Evolutionary conservation across 495 filamentous ascomycete species (phyloP).

Genomic region (Penicillium waksmanii): DNA sequence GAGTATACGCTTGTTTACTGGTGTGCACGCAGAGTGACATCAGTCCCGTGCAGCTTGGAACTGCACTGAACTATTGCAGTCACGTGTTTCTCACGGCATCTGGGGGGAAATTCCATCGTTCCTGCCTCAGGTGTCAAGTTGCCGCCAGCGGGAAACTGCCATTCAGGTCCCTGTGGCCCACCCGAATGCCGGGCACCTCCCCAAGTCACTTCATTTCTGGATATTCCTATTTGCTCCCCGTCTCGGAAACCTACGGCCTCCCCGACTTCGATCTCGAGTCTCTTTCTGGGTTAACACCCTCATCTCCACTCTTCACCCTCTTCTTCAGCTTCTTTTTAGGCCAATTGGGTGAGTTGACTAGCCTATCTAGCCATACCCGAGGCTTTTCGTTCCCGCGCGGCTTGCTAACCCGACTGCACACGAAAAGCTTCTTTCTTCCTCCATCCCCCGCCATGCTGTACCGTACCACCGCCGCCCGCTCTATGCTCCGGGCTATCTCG

Average conservation of each 20-base stretch:
- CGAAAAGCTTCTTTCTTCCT: constrained; percentile 36
- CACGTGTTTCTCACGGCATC: constrained; percentile 22
- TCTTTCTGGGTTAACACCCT: constrained; percentile 40
- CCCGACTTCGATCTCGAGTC: constrained; percentile 39
- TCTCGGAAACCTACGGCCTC: constrained; percentile 38
- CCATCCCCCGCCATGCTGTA: constrained; percentile 48
- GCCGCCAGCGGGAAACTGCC: constrained; percentile 24
- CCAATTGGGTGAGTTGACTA: constrained; percentile 45
- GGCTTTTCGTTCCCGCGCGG: constrained; percentile 35
- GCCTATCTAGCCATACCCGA: constrained; percentile 32
- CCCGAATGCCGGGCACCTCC: constrained; percentile 46
- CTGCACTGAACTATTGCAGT: not conserved
- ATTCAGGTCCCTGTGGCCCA: constrained; percentile 33
- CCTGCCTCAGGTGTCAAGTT: constrained; percentile 34
- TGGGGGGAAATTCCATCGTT: constrained; percentile 6
- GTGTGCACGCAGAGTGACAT: constrained; percentile 37
- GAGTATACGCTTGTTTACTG: constrained; percentile 34
- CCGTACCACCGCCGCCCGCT: constrained; percentile 51
- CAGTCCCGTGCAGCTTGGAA: constrained; percentile 25
- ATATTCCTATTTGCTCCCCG: constrained; percentile 39
- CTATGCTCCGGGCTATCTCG: constrained; percentile 48
- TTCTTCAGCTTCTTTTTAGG: constrained; percentile 24
- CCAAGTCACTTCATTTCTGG: constrained; percentile 44
- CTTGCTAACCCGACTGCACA: constrained; percentile 41
- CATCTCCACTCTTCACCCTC: constrained; percentile 38